These are phyloP conservation scores for Cornus suecica DNA, from an alignment of 148 eudicot species.

Conservation along the genomic window DNA sequence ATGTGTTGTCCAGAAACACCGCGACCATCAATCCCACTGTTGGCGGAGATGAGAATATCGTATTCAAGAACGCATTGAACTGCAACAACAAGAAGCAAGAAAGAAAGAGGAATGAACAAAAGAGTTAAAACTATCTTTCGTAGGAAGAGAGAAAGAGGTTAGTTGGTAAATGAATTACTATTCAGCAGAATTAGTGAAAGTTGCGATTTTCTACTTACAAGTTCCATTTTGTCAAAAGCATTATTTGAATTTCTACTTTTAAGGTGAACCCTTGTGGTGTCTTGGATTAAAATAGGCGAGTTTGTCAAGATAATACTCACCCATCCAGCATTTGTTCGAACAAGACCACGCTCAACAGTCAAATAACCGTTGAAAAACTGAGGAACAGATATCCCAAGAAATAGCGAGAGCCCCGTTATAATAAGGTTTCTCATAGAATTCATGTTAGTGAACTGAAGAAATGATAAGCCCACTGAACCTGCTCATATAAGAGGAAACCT, in stretches of 20 bases:
- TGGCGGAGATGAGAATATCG: slow-evolving; percentile 86
- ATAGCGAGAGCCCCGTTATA: slow-evolving; percentile 88
- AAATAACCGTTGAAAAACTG: slow-evolving; percentile 72
- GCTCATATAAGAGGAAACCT: slow-evolving; percentile 30
- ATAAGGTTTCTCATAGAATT: slow-evolving; percentile 96
- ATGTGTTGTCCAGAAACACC: slow-evolving; percentile 90
- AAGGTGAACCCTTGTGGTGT: neutral
- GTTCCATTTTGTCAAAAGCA: neutral
- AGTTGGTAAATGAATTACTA: too few species aligned
- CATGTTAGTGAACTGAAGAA: slow-evolving; percentile 98
- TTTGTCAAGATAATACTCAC: slow-evolving; percentile 34
- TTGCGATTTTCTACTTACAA: neutral
- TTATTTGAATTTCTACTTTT: neutral
- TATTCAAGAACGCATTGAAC: slow-evolving; percentile 91
- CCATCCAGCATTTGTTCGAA: slow-evolving; percentile 96
- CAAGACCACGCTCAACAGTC: slow-evolving; percentile 63
- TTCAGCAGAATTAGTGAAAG: too few species aligned
- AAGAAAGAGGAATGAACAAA: too few species aligned
- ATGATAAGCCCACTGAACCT: slow-evolving; percentile 96
- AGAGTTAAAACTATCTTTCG: too few species aligned
- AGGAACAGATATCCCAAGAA: slow-evolving; percentile 94
- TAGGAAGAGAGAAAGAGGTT: too few species aligned
- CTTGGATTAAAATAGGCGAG: neutral
- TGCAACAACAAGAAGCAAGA: slow-evolving; percentile 31
- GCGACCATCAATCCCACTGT: slow-evolving; percentile 84